Evolutionary conservation across 805 yeast genomes (phyloP).

Genomic region (Candida tallmaniae): DNA sequence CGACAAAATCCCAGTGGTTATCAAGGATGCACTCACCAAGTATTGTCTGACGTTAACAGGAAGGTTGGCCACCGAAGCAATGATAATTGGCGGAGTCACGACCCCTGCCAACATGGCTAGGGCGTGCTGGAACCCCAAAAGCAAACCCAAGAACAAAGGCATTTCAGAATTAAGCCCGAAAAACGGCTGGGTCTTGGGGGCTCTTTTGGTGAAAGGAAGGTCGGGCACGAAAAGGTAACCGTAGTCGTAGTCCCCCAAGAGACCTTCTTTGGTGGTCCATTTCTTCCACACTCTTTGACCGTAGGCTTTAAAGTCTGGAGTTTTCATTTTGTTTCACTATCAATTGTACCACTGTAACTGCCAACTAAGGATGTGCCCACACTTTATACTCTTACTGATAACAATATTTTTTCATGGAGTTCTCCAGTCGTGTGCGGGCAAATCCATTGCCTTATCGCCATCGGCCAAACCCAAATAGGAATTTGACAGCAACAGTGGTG

Average conservation of each 20-base stretch:
- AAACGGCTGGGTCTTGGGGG: slow-evolving; percentile 64
- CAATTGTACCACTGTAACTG: not conserved
- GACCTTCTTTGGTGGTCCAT: slow-evolving; percentile 72
- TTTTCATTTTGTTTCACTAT: no score
- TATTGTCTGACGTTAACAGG: slow-evolving; percentile 33
- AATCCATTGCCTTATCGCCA: no score
- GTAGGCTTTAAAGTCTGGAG: slow-evolving; percentile 10
- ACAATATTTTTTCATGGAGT: no score
- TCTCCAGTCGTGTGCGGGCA: no score
- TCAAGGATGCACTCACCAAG: slow-evolving; percentile 34
- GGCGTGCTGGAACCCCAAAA: slow-evolving; percentile 85
- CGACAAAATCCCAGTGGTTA: slow-evolving; percentile 52
- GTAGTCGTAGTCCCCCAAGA: slow-evolving; percentile 86
- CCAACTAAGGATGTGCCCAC: no score
- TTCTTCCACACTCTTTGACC: slow-evolving; percentile 30
- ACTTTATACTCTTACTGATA: not conserved
- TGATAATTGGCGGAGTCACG: slow-evolving; percentile 76
- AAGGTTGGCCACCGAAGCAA: slow-evolving; percentile 60
- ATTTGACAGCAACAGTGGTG: no score
- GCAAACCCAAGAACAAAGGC: slow-evolving; percentile 72
- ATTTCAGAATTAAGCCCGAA: slow-evolving; percentile 75
- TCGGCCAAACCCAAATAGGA: no score
- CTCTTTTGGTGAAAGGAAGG: slow-evolving; percentile 56
- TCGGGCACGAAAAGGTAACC: slow-evolving; percentile 74
- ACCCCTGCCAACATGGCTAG: slow-evolving; percentile 91